Conservation (phyloP, 805 yeast genomes). For the Barnettozyma pratensis region DNA sequence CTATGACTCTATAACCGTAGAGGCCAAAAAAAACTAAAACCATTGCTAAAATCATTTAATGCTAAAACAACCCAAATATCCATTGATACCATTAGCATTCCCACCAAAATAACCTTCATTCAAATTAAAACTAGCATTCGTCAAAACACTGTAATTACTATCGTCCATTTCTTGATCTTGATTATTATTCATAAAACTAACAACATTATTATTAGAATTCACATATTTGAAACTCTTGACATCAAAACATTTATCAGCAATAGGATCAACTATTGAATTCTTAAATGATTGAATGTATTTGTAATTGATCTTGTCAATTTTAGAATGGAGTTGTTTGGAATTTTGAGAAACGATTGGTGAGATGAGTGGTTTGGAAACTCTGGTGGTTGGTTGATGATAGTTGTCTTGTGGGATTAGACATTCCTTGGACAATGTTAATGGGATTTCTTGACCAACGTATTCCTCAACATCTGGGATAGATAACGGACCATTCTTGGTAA, state of each 20-base stretch:
- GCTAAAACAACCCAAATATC: background rate
- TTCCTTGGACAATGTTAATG: background rate
- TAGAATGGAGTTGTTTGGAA: background rate
- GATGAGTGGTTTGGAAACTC: background rate
- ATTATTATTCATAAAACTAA: background rate
- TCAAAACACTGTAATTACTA: constrained; percentile 6
- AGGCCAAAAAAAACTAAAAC: too few relatives aligned
- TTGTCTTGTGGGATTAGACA: background rate
- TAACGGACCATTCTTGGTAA: constrained; percentile 20
- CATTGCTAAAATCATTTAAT: background rate
- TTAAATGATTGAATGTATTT: background rate
- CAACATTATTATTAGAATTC: background rate
- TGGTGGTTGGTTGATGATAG: background rate
- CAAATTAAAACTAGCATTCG: constrained; percentile 8
- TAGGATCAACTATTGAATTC: background rate
- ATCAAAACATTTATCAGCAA: background rate
- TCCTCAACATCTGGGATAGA: constrained; percentile 10
- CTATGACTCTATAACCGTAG: too few relatives aligned
- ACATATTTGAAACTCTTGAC: background rate
- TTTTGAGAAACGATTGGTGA: background rate
- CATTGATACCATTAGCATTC: background rate
- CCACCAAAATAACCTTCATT: constrained; percentile 5
- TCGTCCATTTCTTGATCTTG: background rate
- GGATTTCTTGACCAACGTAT: background rate
- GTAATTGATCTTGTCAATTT: background rate